Evolutionary conservation across 768 basidiomycete species (phyloP).

Genomic region (Gymnopilus junonius): DNA sequence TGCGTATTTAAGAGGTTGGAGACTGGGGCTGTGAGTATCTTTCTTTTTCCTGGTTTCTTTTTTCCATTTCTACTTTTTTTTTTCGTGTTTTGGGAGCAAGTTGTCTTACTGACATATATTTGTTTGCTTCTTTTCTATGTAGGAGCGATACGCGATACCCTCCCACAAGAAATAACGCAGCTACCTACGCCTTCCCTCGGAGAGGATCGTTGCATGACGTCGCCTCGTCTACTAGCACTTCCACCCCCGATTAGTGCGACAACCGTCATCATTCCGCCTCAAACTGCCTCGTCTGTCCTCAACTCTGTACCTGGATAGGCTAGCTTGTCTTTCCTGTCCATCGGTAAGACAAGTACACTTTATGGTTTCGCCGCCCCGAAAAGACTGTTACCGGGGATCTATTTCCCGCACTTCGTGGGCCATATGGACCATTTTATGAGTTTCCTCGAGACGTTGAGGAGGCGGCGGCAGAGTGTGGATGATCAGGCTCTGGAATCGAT

Average conservation of each 20-base stretch:
- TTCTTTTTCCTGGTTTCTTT: background rate
- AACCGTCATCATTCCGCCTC: background rate
- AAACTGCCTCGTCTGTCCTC: background rate
- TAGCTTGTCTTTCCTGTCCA: background rate
- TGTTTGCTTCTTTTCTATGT: too few species aligned
- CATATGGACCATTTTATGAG: conserved; percentile 81
- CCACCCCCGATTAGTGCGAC: conserved; percentile 25
- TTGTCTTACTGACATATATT: too few species aligned
- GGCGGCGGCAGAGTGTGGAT: too few species aligned
- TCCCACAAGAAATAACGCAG: conserved; percentile 89
- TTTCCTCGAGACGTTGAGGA: conserved; percentile 81
- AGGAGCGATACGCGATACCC: conserved; percentile 82
- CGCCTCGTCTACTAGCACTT: conserved; percentile 36
- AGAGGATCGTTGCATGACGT: conserved; percentile 41
- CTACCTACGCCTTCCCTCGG: conserved; percentile 54
- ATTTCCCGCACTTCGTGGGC: conserved; percentile 94
- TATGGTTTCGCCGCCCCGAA: too few species aligned
- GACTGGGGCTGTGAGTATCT: conserved; percentile 70
- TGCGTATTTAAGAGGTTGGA: conserved; percentile 83
- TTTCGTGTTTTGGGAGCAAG: too few species aligned
- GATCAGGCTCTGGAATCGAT: too few species aligned
- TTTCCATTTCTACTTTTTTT: background rate
- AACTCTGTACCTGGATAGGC: background rate
- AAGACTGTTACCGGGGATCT: conserved; percentile 79
- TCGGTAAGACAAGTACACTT: too few species aligned